Base-by-base conservation (phyloP, 192 early-diverging fungal species). In the Radiomyces spectabilis region DNA sequence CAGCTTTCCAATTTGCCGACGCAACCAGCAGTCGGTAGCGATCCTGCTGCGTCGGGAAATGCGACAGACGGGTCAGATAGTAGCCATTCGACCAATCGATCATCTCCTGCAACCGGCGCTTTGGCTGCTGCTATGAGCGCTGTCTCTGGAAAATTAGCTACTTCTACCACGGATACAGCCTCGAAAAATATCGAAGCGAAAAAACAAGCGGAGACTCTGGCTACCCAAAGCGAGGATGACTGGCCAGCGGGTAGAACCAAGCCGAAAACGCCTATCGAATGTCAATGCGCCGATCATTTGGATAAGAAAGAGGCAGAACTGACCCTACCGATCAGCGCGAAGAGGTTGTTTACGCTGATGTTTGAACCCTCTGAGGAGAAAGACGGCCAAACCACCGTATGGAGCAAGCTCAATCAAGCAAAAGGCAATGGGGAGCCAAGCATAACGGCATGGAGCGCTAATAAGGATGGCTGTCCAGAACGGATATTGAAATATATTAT, bases 241-340 rank as follows among this genome's bases (percentile, higher is more conserved):
- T 34, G 15, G 39, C 84, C 86, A n/a, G 32, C 66, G 13, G 46
- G 34, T 2, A 41, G 81, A 5, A 52, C 67, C 2, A 35, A 44
- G 15, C 83, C 85, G 0, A 44, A 65, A n/a, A 68, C 37, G 0
- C 73, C 77, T 21, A 69, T 81, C 1, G 6, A 41, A 2, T 89
- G 87, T 44, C 69, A 72, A 16, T 89, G 87, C 50, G 42, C 65
- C 9, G 85, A 86, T 38, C 87, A 89, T 70, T 53, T 81, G 37
- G 87, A 89, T 30, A 75, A 77, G 45, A 45, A 65, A 16, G 82
- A 85, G 15, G 29, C 59, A 8, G 76, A 84, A 5, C 33, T 76
- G 30, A 70, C 68, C 13, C 55, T 84, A 16, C 41, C 57, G 0
- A 53, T 82, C 12, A 73, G 79, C 3, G 85, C 84, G 10, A 83